Percentiles rank a stretch among this genome's conserved stretches.
phyloP scores from a whole-genome alignment of 441 rosid species.

The Euphorbia celastroides region DNA sequence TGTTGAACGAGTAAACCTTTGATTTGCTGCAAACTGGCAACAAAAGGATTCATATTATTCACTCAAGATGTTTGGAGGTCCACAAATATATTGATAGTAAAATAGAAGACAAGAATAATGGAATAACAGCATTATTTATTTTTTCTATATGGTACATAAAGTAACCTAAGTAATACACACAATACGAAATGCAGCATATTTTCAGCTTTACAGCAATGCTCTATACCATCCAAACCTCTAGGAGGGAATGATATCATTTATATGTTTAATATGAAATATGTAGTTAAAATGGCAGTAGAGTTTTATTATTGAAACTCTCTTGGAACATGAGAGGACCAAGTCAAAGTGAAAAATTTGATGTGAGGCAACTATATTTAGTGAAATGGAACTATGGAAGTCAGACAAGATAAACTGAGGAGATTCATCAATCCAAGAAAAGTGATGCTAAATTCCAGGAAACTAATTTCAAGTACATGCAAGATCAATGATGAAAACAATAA shows the following conservation, averaged over 20 bases:
- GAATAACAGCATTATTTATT: background rate
- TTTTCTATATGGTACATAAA: background rate
- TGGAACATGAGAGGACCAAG: background rate
- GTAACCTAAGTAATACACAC: too few relatives aligned
- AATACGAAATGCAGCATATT: background rate
- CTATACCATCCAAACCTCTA: background rate
- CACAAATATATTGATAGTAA: background rate
- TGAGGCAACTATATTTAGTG: background rate
- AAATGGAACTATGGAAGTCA: background rate
- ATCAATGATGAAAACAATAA: constrained; percentile 3
- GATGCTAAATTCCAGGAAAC: background rate
- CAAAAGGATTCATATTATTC: constrained; percentile 2
- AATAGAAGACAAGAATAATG: constrained; percentile 1
- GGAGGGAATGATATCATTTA: background rate
- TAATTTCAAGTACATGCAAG: background rate
- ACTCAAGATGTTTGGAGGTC: background rate
- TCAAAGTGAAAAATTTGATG: background rate
- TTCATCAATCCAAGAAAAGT: background rate
- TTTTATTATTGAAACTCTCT: background rate
- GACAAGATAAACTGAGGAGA: background rate
- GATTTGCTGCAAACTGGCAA: constrained; percentile 67
- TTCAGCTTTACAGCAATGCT: constrained; percentile 6
- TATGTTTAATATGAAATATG: background rate
- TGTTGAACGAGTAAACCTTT: constrained; percentile 64
- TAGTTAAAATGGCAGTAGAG: background rate